These are phyloP conservation scores for Microbotryum violaceum DNA, from an alignment of 1,284 basidiomycete genomes.

Conservation along the genomic window DNA sequence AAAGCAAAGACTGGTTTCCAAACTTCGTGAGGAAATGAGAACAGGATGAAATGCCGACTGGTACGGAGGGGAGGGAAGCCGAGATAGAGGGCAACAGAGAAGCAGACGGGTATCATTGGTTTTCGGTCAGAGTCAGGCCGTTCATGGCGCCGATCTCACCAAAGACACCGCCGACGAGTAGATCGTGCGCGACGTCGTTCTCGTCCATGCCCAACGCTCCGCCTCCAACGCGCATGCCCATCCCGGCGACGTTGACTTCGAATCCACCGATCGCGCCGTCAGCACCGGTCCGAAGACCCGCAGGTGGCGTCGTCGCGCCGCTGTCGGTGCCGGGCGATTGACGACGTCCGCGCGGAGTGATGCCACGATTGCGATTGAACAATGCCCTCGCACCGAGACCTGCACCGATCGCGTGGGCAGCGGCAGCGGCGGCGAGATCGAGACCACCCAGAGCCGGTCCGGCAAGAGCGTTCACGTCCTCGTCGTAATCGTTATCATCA, in stretches of 20 bases:
- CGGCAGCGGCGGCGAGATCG: no score
- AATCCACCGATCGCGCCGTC: no score
- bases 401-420: no score
- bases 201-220: constrained; percentile 2
- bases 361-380: no score
- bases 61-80: not conserved
- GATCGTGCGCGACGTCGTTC: not conserved
- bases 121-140: not conserved
- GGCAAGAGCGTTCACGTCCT: no score
- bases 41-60: not conserved
- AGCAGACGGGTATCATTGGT: not conserved
- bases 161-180: not conserved
- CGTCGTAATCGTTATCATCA: no score
- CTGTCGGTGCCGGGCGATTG: no score
- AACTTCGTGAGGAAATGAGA: not conserved
- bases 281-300: no score
- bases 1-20: not conserved
- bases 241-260: not conserved
- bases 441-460: no score
- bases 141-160: not conserved
- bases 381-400: no score
- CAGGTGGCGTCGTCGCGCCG: no score
- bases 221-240: not conserved
- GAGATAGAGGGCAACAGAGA: not conserved
- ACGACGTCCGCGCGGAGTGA: no score